Conservation (phyloP, 2,329 filamentous ascomycete genomes). For the Penicillium sp. region DNA sequence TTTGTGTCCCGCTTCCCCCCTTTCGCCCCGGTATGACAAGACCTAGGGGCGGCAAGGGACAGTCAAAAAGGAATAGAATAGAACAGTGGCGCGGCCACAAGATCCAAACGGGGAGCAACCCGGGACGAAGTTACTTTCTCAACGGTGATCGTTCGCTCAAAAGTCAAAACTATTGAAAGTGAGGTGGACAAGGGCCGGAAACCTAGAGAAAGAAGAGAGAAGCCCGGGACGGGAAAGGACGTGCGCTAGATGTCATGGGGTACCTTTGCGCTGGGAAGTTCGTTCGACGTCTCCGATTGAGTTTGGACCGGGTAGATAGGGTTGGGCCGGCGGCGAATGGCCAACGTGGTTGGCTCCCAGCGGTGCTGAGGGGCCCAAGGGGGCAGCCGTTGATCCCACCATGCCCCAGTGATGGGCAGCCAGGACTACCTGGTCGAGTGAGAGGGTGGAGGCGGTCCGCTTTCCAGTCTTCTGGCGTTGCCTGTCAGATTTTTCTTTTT, state of each 20-base stretch:
- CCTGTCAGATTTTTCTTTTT: conserved; percentile 7
- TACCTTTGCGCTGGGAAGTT: conserved; percentile 16
- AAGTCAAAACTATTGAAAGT: not conserved
- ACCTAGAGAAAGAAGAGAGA: not conserved
- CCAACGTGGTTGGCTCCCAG: conserved; percentile 17
- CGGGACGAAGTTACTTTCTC: conserved; percentile 2
- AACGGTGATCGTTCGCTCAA: conserved; percentile 1
- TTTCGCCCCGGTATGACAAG: not conserved
- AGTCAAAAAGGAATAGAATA: not conserved
- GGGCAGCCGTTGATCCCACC: not conserved
- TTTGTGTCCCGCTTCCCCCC: not conserved
- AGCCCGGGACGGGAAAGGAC: not conserved
- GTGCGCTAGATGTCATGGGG: conserved; percentile 7
- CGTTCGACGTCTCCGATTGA: conserved; percentile 21
- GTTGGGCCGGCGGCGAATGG: conserved; percentile 17
- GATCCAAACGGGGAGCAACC: not conserved
- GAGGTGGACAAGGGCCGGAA: not conserved
- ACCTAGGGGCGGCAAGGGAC: not conserved
- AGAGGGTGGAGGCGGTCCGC: not conserved
- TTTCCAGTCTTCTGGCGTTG: not conserved
- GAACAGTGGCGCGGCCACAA: not conserved
- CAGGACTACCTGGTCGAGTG: conserved; percentile 3
- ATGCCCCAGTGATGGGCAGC: conserved; percentile 10
- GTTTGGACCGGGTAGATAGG: conserved; percentile 28
- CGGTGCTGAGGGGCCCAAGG: not conserved